Evolutionary conservation across 2,329 filamentous ascomycete genomes (phyloP).

Genomic region (Fusarium buharicum): DNA sequence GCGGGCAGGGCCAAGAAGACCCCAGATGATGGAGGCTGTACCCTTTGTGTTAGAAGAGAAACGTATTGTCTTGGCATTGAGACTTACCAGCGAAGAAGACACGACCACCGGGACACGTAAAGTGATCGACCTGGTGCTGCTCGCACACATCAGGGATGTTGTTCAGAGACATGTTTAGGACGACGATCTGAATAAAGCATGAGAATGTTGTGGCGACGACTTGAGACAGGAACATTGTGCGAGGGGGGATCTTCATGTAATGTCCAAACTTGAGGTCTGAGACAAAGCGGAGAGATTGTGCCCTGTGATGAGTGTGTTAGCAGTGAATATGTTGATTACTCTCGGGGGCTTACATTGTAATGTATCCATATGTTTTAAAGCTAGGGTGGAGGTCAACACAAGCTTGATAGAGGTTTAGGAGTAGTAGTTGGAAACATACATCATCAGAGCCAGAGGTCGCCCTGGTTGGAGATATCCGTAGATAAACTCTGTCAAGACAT

Average conservation of each 20-base stretch:
- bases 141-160: conserved; percentile 74
- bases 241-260: conserved; percentile 77
- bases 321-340: background rate
- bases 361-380: conserved; percentile 72
- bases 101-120: conserved; percentile 70
- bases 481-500: conserved; percentile 79
- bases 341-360: conserved; percentile 60
- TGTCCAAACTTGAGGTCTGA: conserved; percentile 76
- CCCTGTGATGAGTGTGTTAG: conserved; percentile 47
- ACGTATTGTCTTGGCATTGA: background rate
- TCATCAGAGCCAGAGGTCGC: conserved; percentile 76
- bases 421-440: conserved; percentile 55
- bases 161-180: conserved; percentile 69
- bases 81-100: conserved; percentile 70
- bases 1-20: conserved; percentile 70
- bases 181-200: conserved; percentile 72
- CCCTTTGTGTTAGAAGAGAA: conserved; percentile 10
- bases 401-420: background rate
- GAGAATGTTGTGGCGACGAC: conserved; percentile 73
- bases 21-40: conserved; percentile 73
- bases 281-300: conserved; percentile 71
- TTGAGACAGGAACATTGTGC: conserved; percentile 74
- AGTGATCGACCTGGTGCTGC: conserved; percentile 64
- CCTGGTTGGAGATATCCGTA: conserved; percentile 81
- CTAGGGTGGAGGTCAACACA: conserved; percentile 46